These are phyloP conservation scores for Papiliotrema terrestris DNA, from an alignment of 1,284 basidiomycete genomes.

Conservation along the genomic window DNA sequence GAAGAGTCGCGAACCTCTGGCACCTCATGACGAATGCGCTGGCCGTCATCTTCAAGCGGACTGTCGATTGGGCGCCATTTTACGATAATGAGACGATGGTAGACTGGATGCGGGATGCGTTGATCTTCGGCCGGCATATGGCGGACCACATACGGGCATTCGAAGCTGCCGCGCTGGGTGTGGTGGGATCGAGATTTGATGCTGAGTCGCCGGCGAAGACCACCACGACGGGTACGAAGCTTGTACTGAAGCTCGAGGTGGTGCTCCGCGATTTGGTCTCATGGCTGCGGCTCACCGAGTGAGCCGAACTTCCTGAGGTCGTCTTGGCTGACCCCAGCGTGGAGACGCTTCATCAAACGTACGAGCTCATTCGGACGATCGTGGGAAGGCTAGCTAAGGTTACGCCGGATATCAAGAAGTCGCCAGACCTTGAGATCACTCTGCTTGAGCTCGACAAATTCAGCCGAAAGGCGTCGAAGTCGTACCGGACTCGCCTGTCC, in stretches of 20 bases:
- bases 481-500: conserved; percentile 44
- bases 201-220: conserved; percentile 39
- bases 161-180: conserved; percentile 61
- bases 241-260: conserved; percentile 72
- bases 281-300: conserved; percentile 87
- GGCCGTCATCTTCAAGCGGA: conserved; percentile 75
- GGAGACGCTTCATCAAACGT: conserved; percentile 82
- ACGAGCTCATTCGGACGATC: conserved; percentile 71
- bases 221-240: conserved; percentile 58
- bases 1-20: conserved; percentile 71
- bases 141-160: conserved; percentile 73
- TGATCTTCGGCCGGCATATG: conserved; percentile 84
- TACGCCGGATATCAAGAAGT: conserved; percentile 23
- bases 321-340: conserved; percentile 45
- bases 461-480: conserved; percentile 34
- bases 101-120: conserved; percentile 93
- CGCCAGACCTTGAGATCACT: conserved; percentile 25
- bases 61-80: conserved; percentile 72
- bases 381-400: conserved; percentile 55
- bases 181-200: conserved; percentile 11
- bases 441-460: conserved; percentile 46
- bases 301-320: conserved; percentile 11
- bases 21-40: conserved; percentile 72
- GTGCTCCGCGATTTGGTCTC: conserved; percentile 71
- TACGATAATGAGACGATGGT: conserved; percentile 81